These are phyloP conservation scores for Linum usitatissimum DNA, from an alignment of 345 rosid species.

Conservation along the genomic window DNA sequence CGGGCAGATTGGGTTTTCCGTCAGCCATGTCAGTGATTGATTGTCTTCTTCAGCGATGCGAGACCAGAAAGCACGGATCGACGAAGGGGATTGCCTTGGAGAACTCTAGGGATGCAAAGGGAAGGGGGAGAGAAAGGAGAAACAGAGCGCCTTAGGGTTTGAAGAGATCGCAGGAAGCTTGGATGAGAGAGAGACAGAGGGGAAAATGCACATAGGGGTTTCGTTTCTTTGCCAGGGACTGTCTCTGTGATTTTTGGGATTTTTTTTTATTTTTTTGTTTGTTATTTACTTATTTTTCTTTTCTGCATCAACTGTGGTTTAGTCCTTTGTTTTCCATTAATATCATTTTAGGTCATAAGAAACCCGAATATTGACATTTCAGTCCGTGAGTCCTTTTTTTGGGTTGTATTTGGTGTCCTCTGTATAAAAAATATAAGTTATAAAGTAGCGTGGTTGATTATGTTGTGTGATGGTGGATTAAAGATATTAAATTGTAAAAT, in stretches of 20 bases:
- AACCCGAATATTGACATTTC: too few species aligned
- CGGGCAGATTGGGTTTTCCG: constrained; percentile 4
- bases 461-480: too few species aligned
- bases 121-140: background rate
- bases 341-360: too few species aligned
- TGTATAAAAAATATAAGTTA: too few species aligned
- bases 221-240: background rate
- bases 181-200: background rate
- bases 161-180: background rate
- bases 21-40: background rate
- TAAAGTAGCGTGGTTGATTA: too few species aligned
- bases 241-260: background rate
- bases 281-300: background rate
- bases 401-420: too few species aligned
- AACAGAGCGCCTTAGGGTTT: background rate
- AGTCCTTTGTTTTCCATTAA: background rate
- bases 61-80: background rate
- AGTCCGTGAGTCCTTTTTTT: too few species aligned
- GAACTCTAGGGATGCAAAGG: background rate
- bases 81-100: background rate
- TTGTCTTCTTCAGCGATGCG: background rate
- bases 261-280: too few species aligned
- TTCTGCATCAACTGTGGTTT: background rate
- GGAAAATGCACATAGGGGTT: background rate
- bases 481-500: too few species aligned